Base-by-base conservation (phyloP, 208 protist genomes). In the Leishmania martiniquensis region DNA sequence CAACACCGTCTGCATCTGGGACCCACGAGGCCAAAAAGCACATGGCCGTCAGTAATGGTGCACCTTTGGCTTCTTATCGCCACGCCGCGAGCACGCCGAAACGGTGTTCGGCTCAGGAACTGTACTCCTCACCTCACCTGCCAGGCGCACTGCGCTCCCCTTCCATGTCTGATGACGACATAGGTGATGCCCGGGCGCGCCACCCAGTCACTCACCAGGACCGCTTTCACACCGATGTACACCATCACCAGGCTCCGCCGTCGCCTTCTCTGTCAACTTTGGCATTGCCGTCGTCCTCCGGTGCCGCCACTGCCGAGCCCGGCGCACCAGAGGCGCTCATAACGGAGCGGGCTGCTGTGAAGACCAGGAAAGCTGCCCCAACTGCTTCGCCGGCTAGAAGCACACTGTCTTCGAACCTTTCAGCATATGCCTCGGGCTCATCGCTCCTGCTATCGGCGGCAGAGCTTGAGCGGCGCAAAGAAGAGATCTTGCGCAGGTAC, bases 401-500 rank as follows among this genome's bases (percentile, higher is more conserved):
- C 67, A 57, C 47, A 17, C 45, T n/a, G n/a, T 37, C n/a, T 22
- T 44, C n/a, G 63, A 45, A 32, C 17, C 63, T 15, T 42, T n/a
- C 29, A n/a, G 32, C 70, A 13, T 20, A n/a, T 15, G 51, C 57
- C 12, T 79, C 70, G 0, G 9, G 75, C 5, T 25, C 72, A 15
- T 79, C 83, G 5, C 73, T 72, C 32, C 71, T 91, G 20, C 72
- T 92, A n/a, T 94, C 90, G 4, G 71, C 86, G 15, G 85, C 84
- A 44, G 90, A 91, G 63, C 68, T 95, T 70, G 88, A 99, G 84
- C 90, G 97, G 75, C 89, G 96, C 69, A 89, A 99, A 65, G 93
- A 97, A 75, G 90, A 96, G 42, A 95, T 99, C 81, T 85, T 99
- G 75, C 76, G 96, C 57, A 91, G 95, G 72, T 87, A 98, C 72